A percentile compares a stretch with the other conserved stretches of the same genome.
phyloP scores from a whole-genome alignment of 371 early-diverging fungal species.

The Cokeromyces recurvatus region DNA sequence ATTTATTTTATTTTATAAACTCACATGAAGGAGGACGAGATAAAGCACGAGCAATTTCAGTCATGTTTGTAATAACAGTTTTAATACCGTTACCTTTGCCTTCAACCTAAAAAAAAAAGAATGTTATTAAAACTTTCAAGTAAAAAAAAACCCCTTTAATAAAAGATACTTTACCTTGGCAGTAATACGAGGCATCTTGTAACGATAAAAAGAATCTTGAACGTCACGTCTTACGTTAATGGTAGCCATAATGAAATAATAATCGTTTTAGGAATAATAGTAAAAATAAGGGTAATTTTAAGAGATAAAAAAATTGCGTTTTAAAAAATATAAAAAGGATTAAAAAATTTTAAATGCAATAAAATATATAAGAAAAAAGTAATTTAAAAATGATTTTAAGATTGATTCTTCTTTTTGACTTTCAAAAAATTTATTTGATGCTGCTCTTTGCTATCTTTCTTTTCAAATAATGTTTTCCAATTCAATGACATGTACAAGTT shows the following conservation, averaged over 20 bases:
- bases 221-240: constrained; percentile 85
- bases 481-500: constrained; percentile 49
- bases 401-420: constrained; percentile 42
- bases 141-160: not conserved
- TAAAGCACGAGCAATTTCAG: constrained; percentile 91
- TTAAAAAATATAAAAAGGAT: not conserved
- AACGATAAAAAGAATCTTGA: constrained; percentile 96
- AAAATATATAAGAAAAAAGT: too few relatives aligned
- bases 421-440: constrained; percentile 35
- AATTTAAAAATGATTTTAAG: constrained; percentile 11
- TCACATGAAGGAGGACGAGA: constrained; percentile 86
- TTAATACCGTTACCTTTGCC: constrained; percentile 99
- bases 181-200: constrained; percentile 97
- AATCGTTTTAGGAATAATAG: constrained; percentile 1
- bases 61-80: constrained; percentile 98
- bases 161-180: constrained; percentile 76
- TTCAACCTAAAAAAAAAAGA: constrained; percentile 92
- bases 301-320: not conserved
- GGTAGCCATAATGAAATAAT: constrained; percentile 63
- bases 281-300: too few relatives aligned
- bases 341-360: too few relatives aligned
- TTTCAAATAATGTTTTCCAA: constrained; percentile 37
- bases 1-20: too few relatives aligned
- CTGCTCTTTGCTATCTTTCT: constrained; percentile 43
- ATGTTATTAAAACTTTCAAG: not conserved